Evolutionary conservation across 2,329 filamentous ascomycete genomes (phyloP).

Genomic region (Fusarium pseudograminearum): DNA sequence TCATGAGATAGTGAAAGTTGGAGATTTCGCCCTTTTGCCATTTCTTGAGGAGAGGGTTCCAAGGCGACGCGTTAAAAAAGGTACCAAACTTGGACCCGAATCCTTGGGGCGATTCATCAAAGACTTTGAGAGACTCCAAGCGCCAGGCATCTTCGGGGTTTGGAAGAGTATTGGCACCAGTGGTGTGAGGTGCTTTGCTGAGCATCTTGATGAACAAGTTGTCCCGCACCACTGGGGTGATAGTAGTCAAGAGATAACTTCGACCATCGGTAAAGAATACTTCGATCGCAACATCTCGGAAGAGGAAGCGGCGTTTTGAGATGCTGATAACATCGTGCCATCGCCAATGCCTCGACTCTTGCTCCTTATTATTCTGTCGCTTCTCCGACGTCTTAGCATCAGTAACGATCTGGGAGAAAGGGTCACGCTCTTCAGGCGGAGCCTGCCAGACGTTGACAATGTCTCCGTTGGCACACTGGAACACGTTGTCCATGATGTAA

Average conservation of each 20-base stretch:
- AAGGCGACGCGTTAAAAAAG: constrained; percentile 86
- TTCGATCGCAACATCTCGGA: constrained; percentile 96
- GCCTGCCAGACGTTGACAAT: constrained; percentile 98
- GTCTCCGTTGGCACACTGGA: constrained; percentile 93
- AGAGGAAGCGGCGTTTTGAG: constrained; percentile 93
- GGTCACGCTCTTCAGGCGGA: constrained; percentile 89
- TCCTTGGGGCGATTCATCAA: constrained; percentile 69
- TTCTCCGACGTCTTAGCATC: constrained; percentile 71
- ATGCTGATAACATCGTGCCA: constrained; percentile 96
- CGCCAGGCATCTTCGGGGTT: constrained; percentile 93
- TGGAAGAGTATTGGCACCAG: constrained; percentile 73
- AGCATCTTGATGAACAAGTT: constrained; percentile 83
- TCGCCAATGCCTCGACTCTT: constrained; percentile 89
- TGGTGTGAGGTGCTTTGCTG: constrained; percentile 83
- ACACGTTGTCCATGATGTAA: constrained; percentile 96
- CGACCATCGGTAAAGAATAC: constrained; percentile 97
- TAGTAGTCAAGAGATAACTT: constrained; percentile 91
- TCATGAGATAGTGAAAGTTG: constrained; percentile 99
- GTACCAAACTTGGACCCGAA: constrained; percentile 91
- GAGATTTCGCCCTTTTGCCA: constrained; percentile 97
- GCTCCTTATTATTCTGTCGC: constrained; percentile 70
- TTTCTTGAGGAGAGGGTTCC: constrained; percentile 85
- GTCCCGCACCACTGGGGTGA: constrained; percentile 79
- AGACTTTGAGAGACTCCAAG: constrained; percentile 81
- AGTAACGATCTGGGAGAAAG: constrained; percentile 93